A percentile compares a stretch with the other conserved stretches of the same genome.
Conservation (phyloP, 2,329 filamentous ascomycete species). For the Alternaria novae-zelandiae region DNA sequence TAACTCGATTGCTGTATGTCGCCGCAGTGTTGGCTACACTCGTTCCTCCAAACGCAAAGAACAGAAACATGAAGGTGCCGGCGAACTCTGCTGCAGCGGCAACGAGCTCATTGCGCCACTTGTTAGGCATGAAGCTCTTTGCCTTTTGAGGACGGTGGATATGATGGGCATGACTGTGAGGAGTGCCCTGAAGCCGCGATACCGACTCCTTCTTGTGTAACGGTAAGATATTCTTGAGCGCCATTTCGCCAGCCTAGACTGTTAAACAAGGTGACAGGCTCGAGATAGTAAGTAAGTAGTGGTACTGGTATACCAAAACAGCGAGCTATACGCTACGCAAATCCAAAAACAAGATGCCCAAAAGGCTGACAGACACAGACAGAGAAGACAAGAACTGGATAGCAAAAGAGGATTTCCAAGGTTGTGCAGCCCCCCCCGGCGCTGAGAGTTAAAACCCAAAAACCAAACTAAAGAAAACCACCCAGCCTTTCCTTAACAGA, state of each 20-base stretch:
- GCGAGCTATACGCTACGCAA: not conserved
- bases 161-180: not conserved
- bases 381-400: not conserved
- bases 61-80: constrained; percentile 51
- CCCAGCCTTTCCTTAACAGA: not conserved
- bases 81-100: constrained; percentile 47
- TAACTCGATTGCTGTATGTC: constrained; percentile 20
- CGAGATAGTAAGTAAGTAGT: not conserved
- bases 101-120: constrained; percentile 46
- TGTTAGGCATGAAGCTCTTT: not conserved
- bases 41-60: constrained; percentile 50
- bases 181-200: not conserved
- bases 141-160: not conserved
- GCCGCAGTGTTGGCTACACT: constrained; percentile 47
- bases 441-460: not conserved
- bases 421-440: not conserved
- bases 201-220: constrained; percentile 10
- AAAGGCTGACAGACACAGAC: not conserved
- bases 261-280: not conserved
- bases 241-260: constrained; percentile 4
- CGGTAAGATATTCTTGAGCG: constrained; percentile 16
- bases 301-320: not conserved
- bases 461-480: not conserved
- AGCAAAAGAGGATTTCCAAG: too few species aligned
- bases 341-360: not conserved